Conservation (phyloP, 345 rosid genomes). For the Eutrema yunnanense region DNA sequence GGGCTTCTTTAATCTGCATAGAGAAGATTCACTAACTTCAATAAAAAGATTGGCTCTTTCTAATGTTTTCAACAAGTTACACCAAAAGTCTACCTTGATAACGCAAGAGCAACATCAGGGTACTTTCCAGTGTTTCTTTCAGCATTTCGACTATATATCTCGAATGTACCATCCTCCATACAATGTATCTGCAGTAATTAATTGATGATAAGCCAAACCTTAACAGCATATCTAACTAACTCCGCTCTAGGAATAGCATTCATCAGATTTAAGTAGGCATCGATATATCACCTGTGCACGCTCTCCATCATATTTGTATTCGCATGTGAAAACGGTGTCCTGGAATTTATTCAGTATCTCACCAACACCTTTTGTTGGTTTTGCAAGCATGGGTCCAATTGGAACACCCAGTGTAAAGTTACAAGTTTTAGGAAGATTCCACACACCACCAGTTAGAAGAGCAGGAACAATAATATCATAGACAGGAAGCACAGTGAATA, state of each 20-base stretch:
- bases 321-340: constrained; percentile 70
- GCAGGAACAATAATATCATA: constrained; percentile 86
- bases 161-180: constrained; percentile 78
- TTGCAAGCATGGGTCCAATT: constrained; percentile 96
- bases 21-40: constrained; percentile 15
- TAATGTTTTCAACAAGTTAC: background rate
- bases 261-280: background rate
- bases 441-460: constrained; percentile 68
- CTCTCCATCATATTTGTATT: constrained; percentile 96
- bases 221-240: background rate
- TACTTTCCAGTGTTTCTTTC: constrained; percentile 87
- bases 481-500: constrained; percentile 80
- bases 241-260: background rate
- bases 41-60: constrained; percentile 4
- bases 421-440: constrained; percentile 78
- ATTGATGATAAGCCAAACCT: background rate
- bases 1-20: constrained; percentile 68
- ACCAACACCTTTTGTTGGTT: constrained; percentile 76
- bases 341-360: constrained; percentile 86
- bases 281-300: constrained; percentile 77
- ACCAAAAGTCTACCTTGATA: constrained; percentile 52
- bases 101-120: constrained; percentile 74
- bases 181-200: constrained; percentile 61
- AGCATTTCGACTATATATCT: constrained; percentile 95
- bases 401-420: constrained; percentile 78